Base-by-base conservation (phyloP, 768 basidiomycete genomes). In the Postia placenta region DNA sequence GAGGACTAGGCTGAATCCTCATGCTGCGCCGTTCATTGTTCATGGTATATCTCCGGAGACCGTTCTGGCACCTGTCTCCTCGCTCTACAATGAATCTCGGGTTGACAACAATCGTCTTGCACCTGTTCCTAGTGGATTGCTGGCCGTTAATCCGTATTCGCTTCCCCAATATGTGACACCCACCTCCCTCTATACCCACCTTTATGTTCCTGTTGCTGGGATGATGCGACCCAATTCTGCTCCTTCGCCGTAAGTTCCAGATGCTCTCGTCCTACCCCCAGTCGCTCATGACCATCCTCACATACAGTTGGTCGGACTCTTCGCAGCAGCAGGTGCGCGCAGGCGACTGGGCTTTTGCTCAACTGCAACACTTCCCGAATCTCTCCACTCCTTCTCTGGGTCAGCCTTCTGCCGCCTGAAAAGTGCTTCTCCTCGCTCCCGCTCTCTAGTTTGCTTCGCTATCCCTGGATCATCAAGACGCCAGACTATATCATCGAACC, bases 1-100 rank as follows among this genome's bases (percentile, higher is more conserved):
- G 7, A 62, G 59, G 40, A 20, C 57, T 33, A 52, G 58, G n/a
- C 57, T 68, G 24, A 68, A 68, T 38, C 67, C 67, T 45, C 53
- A 52, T 38, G 67, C 67, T 24, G 48, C 66, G 19, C 65, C 66
- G 14, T 68, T 68, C 49, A 48, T 60, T 35, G 54, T 52, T 2
- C 56, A 48, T 14, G 49, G 48, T 23, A 23, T 47, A 30, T 26
- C 47, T 45, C 30, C 41, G 22, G 40, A 43, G 35, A 40, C 35
- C 28, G 36, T 52, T 22, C 40, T 49, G 26, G 37, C 42, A 19
- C 42, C 56, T 24, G 49, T 50, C 11, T 45, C 56, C 2, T 50
- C 51, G 3, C 41, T 57, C 11, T 56, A 52, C 27, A 33, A 51
- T 30, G 45, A 50, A 15, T 35, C 55, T 25, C 48, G 47, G 2